Base-by-base conservation (phyloP, 176 grass and related monocot genomes). In the Bothriochloa decipiens region DNA sequence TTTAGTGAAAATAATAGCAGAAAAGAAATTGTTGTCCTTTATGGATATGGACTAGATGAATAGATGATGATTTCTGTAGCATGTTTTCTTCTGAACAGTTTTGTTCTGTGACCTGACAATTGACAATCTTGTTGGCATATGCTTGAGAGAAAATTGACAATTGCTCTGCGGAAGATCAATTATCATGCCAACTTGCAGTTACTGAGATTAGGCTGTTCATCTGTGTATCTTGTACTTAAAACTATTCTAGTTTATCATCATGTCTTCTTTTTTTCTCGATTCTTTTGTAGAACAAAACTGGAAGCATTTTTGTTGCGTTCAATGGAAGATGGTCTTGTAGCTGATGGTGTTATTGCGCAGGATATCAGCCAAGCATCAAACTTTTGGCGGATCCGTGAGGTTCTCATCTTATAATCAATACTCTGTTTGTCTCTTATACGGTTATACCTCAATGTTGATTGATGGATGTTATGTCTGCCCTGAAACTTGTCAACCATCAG, bases 311-410 rank as follows among this genome's bases (percentile, higher is more conserved):
- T 95, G 78, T 68, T 98, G 74, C 82, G 72, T 57, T 91, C 91
- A 77, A 86, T 98, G 93, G 96, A 95, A 92, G 82, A 93, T 88
- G 91, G 91, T 82, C 81, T 95, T 37, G 66, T 98, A 74, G 76
- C 85, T 77, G 93, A 98, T 89, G 96, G 96, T 81, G 89, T 91
- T 29, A 89, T 94, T 78, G 93, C 96, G 71, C 93, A 95, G 86
- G 96, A 98, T 91, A 98, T 98, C 69, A 95, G 87, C 74, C 96
- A 98, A 90, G 87, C 89, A 71, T 91, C 92, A 78, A 93, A 88
- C 25, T 98, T 98, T 90, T 95, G 92, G 92, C 74, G 91, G 84
- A 97, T 97, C 68, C 92, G 95, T 32, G 95, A 97, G 89, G 95
- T 97, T 91, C 8, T 41, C 18, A 85, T 85, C 72, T 40, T 69